phyloP scores from a whole-genome alignment of 345 rosid genomes.

The Reutealis trisperma region DNA sequence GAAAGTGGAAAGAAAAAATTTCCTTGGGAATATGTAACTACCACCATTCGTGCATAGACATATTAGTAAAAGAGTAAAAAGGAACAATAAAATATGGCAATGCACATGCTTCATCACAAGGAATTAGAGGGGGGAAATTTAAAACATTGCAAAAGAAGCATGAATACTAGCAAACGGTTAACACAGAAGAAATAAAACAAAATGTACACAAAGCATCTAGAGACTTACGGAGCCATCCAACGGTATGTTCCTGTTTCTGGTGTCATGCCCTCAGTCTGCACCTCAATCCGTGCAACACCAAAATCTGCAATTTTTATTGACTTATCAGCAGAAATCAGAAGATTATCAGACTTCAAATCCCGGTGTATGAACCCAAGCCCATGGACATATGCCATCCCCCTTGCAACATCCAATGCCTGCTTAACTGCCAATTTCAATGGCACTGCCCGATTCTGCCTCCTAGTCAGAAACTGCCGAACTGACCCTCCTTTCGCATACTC shows the following conservation, averaged over 20 bases:
- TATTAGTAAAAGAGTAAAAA: not conserved
- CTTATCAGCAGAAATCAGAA: constrained; percentile 29
- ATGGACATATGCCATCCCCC: constrained; percentile 36
- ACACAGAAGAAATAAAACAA: not conserved
- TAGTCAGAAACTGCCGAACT: constrained; percentile 27
- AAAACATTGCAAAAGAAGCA: not conserved
- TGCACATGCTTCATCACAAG: not conserved
- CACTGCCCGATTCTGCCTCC: constrained; percentile 29
- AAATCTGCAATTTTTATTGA: constrained; percentile 38
- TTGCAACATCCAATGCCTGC: constrained; percentile 36
- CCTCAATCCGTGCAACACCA: constrained; percentile 36
- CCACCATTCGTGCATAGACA: not conserved
- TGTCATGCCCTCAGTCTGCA: constrained; percentile 38
- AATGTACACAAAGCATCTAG: not conserved
- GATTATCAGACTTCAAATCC: constrained; percentile 34
- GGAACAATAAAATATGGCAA: not conserved
- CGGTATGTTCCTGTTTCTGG: constrained; percentile 37
- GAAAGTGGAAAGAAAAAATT: not conserved
- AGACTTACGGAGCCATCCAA: constrained; percentile 40
- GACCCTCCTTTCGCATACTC: constrained; percentile 38
- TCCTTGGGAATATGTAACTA: not conserved
- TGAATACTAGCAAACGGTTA: not conserved
- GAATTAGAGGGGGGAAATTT: not conserved
- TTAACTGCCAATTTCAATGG: constrained; percentile 34
- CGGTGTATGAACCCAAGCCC: constrained; percentile 31